These are phyloP conservation scores for Sporothrix dimorphospora DNA, from an alignment of 2,329 filamentous ascomycete genomes.

Conservation along the genomic window DNA sequence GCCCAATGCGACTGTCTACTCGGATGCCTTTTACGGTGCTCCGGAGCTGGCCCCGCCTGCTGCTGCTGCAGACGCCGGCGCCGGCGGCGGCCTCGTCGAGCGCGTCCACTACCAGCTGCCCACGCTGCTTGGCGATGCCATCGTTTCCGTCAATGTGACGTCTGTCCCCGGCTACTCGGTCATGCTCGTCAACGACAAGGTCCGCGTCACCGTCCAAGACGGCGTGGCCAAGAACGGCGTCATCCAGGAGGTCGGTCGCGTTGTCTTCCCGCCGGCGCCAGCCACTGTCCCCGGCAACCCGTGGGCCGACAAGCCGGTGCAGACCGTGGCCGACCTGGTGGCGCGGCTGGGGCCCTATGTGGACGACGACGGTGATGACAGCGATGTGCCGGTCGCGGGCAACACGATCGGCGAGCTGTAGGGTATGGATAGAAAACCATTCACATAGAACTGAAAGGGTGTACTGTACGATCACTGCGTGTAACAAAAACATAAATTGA, in stretches of 20 bases:
- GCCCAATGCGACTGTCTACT: conserved; percentile 76
- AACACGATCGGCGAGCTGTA: conserved; percentile 15
- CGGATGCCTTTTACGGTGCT: conserved; percentile 72
- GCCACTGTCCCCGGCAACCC: conserved; percentile 5
- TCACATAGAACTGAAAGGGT: too few species aligned
- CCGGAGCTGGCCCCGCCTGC: conserved; percentile 25
- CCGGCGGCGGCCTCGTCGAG: conserved; percentile 52
- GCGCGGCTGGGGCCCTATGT: conserved; percentile 30
- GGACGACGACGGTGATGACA: conserved; percentile 24
- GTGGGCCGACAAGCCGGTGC: conserved; percentile 9
- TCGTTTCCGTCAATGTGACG: conserved; percentile 71
- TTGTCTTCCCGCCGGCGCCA: conserved; percentile 74
- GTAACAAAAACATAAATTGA: not conserved
- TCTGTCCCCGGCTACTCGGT: conserved; percentile 68
- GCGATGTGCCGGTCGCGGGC: not conserved
- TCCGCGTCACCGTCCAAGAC: conserved; percentile 68
- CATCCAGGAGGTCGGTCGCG: conserved; percentile 72
- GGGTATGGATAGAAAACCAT: too few species aligned
- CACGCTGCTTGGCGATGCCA: conserved; percentile 69
- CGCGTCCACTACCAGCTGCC: conserved; percentile 71
- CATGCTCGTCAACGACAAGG: conserved; percentile 76
- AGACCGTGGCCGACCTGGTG: conserved; percentile 29
- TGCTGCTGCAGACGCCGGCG: conserved; percentile 39
- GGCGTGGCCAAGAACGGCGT: conserved; percentile 78
- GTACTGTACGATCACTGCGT: conserved; percentile 13